Base-by-base conservation (phyloP, 352 stramenopile species). In the Pseudoperonospora humuli region DNA sequence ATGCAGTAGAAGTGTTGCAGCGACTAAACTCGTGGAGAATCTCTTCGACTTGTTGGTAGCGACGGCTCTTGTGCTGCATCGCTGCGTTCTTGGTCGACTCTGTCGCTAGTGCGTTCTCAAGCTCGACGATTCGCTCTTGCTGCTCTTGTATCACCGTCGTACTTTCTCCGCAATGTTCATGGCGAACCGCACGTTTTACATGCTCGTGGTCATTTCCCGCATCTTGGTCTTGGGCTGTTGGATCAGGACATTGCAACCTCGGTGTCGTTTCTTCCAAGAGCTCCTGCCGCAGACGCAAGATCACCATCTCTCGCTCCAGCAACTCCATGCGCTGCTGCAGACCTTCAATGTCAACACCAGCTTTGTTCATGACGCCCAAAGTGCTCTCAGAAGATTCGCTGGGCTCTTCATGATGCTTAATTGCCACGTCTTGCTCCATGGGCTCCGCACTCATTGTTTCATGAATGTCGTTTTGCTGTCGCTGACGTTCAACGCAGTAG, bases 231-330 rank as follows among this genome's bases (percentile, higher is more conserved):
- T 53, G 19, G 14, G 17, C 6, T 13, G 17, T 3, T 13, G 34
- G 34, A 19, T 9, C 21, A 24, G 39, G 25, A 7, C 5, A 44
- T 23, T 37, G 26, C 15, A 41, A 27, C 37, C 31, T 38, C 8
- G 18, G 20, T 7, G 39, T 44, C 19, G 32, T 40, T 45, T 39
- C 20, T 10, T 45, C 25, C 2, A 49, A 21, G 7, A 61, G 25
- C 2, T 54, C 14, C 18, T 56, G 38, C 5, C 39, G 49, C 7
- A 56, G 27, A 1, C 28, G 20, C 39, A 64, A 47, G 21, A 38
- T 43, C 9, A 37, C 38, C 24, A 64, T 17, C 13, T 64, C 49
- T 28, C 19, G 42, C 29, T 66, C 51, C 14, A 66, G 24, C n/a
- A 47, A 18, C 19, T 54, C 51, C n/a, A 66, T 43, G 21, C 57